phyloP scores from a whole-genome alignment of 176 grass and related monocot genomes.

The Aegilops sharonensis region DNA sequence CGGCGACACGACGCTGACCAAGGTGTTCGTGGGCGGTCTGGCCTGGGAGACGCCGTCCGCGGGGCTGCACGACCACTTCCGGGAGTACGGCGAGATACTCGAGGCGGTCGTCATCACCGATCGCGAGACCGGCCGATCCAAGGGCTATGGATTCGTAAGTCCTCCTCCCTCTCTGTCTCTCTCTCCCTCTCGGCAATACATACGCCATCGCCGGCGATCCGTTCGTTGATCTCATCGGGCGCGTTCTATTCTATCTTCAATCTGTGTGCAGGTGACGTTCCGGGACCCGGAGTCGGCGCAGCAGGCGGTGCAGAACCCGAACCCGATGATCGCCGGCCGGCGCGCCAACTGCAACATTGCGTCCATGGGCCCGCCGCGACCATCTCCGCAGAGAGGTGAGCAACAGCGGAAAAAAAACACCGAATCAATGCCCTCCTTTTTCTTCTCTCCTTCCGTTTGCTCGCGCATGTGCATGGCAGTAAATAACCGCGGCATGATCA shows the following conservation, averaged over 20 bases:
- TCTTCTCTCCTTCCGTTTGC: neutral
- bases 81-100: constrained; percentile 82
- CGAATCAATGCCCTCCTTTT: constrained; percentile 29
- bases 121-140: constrained; percentile 77
- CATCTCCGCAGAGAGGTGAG: constrained; percentile 57
- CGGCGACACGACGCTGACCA: constrained; percentile 89
- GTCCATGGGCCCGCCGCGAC: constrained; percentile 62
- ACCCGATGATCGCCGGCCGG: constrained; percentile 84
- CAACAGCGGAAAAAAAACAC: constrained; percentile 8
- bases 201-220: neutral
- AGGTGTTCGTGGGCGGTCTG: constrained; percentile 95
- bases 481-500: constrained; percentile 40
- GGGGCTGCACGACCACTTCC: constrained; percentile 70
- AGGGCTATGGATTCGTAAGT: constrained; percentile 96
- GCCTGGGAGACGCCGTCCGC: constrained; percentile 91
- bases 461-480: constrained; percentile 48
- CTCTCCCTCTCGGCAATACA: neutral
- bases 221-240: neutral
- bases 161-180: neutral
- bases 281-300: constrained; percentile 65
- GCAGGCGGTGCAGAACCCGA: constrained; percentile 73
- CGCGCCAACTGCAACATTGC: constrained; percentile 99
- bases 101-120: constrained; percentile 96
- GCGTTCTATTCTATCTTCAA: no score
- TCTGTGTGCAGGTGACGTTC: constrained; percentile 68